These are phyloP conservation scores for Strobilomyces dryophilus DNA, from an alignment of 768 basidiomycete species.

Conservation along the genomic window DNA sequence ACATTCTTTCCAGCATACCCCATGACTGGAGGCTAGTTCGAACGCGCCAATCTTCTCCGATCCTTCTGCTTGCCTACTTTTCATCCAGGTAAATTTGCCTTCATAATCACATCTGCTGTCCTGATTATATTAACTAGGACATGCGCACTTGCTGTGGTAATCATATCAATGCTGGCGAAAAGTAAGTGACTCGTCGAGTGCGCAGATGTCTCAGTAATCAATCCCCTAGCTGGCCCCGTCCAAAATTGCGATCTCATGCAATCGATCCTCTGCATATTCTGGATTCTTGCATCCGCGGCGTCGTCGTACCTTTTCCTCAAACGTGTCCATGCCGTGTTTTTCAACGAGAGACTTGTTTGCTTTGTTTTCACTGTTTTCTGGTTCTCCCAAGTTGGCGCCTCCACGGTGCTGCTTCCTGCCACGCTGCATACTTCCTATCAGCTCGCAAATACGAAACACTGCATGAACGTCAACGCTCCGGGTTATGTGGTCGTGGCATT, in stretches of 20 bases:
- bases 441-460: conserved; percentile 33
- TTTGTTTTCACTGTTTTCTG: conserved; percentile 30
- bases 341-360: conserved; percentile 16
- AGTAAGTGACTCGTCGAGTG: conserved; percentile 9
- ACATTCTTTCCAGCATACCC: conserved; percentile 23
- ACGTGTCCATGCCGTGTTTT: conserved; percentile 35
- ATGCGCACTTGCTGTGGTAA: conserved; percentile 15
- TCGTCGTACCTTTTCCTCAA: conserved; percentile 37
- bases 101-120: neutral
- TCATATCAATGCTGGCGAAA: conserved; percentile 16
- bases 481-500: conserved; percentile 25
- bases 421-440: conserved; percentile 19
- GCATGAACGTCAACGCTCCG: conserved; percentile 23
- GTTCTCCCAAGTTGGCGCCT: conserved; percentile 27
- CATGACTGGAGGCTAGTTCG: conserved; percentile 17
- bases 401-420: conserved; percentile 25
- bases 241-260: conserved; percentile 15
- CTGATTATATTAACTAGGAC: conserved; percentile 11
- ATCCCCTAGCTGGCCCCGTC: conserved; percentile 20
- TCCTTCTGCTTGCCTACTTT: conserved; percentile 20
- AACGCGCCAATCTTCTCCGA: conserved; percentile 10
- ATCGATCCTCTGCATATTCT: conserved; percentile 13
- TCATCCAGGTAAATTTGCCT: conserved; percentile 15
- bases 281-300: conserved; percentile 21
- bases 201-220: neutral